Evolutionary conservation across 1,139 yeast species (phyloP), one percentile per base, ranked within the genome.

Genomic region (Geotrichum armillariae): DNA sequence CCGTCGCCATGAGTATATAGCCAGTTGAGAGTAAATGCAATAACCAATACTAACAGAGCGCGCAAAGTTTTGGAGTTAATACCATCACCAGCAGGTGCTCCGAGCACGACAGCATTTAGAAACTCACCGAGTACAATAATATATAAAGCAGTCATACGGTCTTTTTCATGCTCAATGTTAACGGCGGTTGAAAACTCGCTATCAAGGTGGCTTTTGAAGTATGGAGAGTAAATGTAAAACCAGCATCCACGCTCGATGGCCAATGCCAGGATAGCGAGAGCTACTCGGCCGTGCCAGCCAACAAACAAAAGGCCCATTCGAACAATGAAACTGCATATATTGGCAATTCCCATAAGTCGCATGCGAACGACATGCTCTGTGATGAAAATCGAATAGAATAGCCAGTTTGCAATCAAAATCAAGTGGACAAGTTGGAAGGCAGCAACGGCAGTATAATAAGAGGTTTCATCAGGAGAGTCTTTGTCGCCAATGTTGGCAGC

Each of bases 81-180:
- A 0, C 83, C 83, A 3, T 65, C 58, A 1, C 77, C 79, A 42
- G 79, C 68, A 0, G 81, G 77, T 12, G 73, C 69, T 0, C 65
- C 64, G 1, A 82, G 77, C n/a, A 80, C 83, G n/a, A 79, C 70
- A 49, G 76, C 78, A 58, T 77, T 80, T 23, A 82, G 66, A 57
- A 79, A 82, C 57, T 82, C 87, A 23, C 88, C 88, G 58, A 82
- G 72, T 6, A 85, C 85, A 66, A 82, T 81, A 55, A 82, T 77
- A 48, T 74, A 82, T 61, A 82, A 82, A 0, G 81, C 78, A 1
- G 76, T 73, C 59, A 74, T 75, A 51, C 88, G 66, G 61, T 82
- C 88, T 18, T 79, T 84, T 59, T 80, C 86, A 59, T 82, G 87
- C 59, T 82, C 86, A 52, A 83, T 78, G 59, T 81, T 82, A 53